Evolutionary conservation across 73 alveolate species (phyloP).

Genomic region (Stentor roeselii): DNA sequence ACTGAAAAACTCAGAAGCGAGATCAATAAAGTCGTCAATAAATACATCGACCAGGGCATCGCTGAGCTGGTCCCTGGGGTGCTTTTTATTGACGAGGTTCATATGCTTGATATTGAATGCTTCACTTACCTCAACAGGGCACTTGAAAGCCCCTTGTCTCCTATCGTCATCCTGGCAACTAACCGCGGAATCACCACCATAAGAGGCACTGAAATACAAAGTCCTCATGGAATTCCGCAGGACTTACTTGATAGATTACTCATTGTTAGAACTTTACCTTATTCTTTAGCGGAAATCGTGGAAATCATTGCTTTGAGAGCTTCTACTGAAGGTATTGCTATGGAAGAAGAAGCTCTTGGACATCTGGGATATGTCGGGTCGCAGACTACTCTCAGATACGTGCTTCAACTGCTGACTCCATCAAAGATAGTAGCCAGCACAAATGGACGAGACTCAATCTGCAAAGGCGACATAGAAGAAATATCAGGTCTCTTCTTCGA

Average conservation of each 20-base stretch:
- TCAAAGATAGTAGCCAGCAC: slow-evolving; percentile 92
- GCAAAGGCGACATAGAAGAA: slow-evolving; percentile 77
- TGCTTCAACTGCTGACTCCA: slow-evolving; percentile 93
- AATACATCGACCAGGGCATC: slow-evolving; percentile 98
- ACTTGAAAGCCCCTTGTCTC: slow-evolving; percentile 96
- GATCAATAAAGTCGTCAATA: slow-evolving; percentile 98
- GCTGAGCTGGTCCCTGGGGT: slow-evolving; percentile 99
- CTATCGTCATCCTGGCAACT: slow-evolving; percentile 98
- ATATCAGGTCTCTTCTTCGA: slow-evolving; percentile 92
- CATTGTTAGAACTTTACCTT: slow-evolving; percentile 93
- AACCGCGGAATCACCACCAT: slow-evolving; percentile 96
- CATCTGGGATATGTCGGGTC: slow-evolving; percentile 81
- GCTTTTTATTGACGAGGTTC: slow-evolving; percentile 99
- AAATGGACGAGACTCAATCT: slow-evolving; percentile 85
- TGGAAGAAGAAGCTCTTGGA: slow-evolving; percentile 97
- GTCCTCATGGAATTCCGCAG: slow-evolving; percentile 99
- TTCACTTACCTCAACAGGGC: slow-evolving; percentile 98
- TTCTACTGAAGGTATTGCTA: slow-evolving; percentile 90
- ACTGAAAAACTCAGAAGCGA: slow-evolving; percentile 98
- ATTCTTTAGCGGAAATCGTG: slow-evolving; percentile 95
- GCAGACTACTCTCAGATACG: slow-evolving; percentile 81
- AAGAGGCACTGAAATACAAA: slow-evolving; percentile 97
- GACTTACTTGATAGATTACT: slow-evolving; percentile 97
- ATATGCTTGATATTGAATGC: slow-evolving; percentile 99
- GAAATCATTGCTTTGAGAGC: slow-evolving; percentile 96